Base-by-base conservation (phyloP, 108 stramenopile species). In the Skeletonema tropicum region DNA sequence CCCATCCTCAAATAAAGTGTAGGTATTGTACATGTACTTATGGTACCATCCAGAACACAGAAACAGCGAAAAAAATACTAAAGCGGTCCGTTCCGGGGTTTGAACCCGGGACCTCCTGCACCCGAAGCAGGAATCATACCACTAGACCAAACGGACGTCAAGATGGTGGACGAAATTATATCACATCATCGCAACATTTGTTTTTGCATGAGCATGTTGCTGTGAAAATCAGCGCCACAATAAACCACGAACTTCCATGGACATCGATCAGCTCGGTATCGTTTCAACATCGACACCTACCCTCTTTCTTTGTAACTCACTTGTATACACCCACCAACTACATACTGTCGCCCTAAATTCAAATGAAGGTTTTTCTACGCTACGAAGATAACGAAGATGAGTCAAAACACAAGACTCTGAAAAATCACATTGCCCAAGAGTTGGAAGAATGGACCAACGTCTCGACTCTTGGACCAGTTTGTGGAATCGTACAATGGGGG, bases 81-180 rank as follows among this genome's bases (percentile, higher is more conserved):
- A 48, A 48, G 5, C 1, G 64, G 64, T 65, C 64, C 41, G 21
- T 65, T 65, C 49, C 49, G 49, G 49, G 49, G 49, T 8, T 52
- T 52, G 90, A 91, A 91, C 90, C 84, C 88, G 90, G 80, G 90
- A 94, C 93, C 93, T 89, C 90, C 89, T 88, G 90, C 93, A 94
- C 93, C 93, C 93, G 76, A 94, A 94, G 93, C 90, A 88, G 89
- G 90, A 89, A 94, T 94, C 93, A 94, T 94, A 81, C 93, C 93
- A 81, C 93, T 94, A 94, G 93, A 94, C 93, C 93, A 94, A 86
- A 74, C 64, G 82, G 85, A 85, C 87, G 13, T 6, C 55, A 57
- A n/a, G n/a, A n/a, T n/a, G n/a, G n/a, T n/a, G n/a, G n/a, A n/a
- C n/a, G n/a, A n/a, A n/a, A n/a, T n/a, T n/a, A n/a, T n/a, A n/a